Percentiles rank a stretch among this genome's conserved stretches.
These are phyloP conservation scores for Waltergamsia citrina DNA, from an alignment of 2,329 filamentous ascomycete genomes.

Conservation along the genomic window DNA sequence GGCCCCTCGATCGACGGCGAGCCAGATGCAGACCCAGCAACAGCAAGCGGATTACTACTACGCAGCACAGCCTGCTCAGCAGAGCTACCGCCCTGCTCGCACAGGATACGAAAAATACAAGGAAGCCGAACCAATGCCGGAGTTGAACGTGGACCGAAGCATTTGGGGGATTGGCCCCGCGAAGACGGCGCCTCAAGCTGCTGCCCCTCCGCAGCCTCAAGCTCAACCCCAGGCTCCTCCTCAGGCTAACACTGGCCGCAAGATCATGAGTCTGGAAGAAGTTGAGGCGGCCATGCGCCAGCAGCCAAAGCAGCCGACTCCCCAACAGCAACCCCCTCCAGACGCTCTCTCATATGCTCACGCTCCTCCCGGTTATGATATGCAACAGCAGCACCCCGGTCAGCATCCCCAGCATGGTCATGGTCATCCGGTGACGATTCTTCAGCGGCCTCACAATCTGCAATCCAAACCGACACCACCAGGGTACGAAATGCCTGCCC, in stretches of 20 bases:
- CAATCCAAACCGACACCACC: slow-evolving; percentile 27
- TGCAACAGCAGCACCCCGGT: slow-evolving; percentile 18
- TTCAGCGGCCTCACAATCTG: slow-evolving; percentile 41
- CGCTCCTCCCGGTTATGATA: slow-evolving; percentile 6
- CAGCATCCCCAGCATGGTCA: slow-evolving; percentile 25
- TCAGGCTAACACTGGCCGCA: slow-evolving; percentile 48
- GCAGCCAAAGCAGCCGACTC: slow-evolving; percentile 42
- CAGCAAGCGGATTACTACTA: no score
- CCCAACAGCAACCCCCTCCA: slow-evolving; percentile 18
- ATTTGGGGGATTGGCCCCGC: slow-evolving; percentile 74
- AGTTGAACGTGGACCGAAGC: slow-evolving; percentile 84
- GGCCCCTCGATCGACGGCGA: slow-evolving; percentile 24
- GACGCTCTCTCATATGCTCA: slow-evolving; percentile 15
- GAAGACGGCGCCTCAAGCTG: slow-evolving; percentile 26
- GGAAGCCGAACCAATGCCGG: slow-evolving; percentile 74
- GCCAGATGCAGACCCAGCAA: background rate
- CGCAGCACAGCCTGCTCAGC: slow-evolving; percentile 15
- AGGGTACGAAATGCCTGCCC: slow-evolving; percentile 7
- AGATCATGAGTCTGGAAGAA: slow-evolving; percentile 93
- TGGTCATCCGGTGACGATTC: slow-evolving; percentile 42
- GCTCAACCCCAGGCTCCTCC: slow-evolving; percentile 14
- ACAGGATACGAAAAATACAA: slow-evolving; percentile 90
- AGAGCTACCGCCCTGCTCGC: slow-evolving; percentile 48
- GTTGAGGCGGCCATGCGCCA: slow-evolving; percentile 87
- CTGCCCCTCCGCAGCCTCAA: slow-evolving; percentile 14